phyloP scores from a whole-genome alignment of 305 asterid species.

The Solanum hybrid region DNA sequence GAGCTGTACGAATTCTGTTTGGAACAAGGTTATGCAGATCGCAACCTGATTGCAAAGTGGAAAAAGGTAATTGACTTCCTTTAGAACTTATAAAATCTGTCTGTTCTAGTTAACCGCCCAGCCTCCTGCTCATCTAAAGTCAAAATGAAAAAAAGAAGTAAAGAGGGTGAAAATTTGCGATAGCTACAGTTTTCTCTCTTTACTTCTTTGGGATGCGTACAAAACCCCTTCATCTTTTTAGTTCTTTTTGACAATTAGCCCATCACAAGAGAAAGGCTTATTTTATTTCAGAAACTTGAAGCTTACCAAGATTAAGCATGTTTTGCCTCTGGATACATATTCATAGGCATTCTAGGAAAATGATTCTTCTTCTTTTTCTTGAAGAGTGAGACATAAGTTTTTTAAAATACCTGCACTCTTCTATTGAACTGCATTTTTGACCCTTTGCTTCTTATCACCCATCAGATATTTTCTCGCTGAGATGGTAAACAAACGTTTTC shows the following conservation, averaged over 20 bases:
- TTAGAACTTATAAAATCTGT: neutral
- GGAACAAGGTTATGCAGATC: slow-evolving; percentile 13
- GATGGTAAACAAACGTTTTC: neutral
- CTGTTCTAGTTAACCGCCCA: neutral
- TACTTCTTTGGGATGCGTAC: neutral
- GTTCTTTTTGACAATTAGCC: neutral
- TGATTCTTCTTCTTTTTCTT: neutral
- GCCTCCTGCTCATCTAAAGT: neutral
- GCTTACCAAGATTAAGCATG: neutral
- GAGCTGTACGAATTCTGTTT: slow-evolving; percentile 9
- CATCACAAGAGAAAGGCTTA: neutral
- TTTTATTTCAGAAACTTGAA: neutral
- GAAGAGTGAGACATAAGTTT: neutral
- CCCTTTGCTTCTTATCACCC: neutral
- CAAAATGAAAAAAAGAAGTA: slow-evolving; percentile 26
- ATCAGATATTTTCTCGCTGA: neutral
- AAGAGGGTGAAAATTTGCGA: neutral
- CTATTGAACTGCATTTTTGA: neutral
- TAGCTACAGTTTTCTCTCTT: neutral
- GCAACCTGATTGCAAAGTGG: slow-evolving; percentile 8
- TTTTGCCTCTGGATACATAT: neutral
- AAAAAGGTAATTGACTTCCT: neutral
- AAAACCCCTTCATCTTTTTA: neutral
- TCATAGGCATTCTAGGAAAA: neutral
- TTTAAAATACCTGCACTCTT: neutral